Percentiles rank a stretch among this genome's conserved stretches.
These are phyloP conservation scores for Chlorella sp. DNA, from an alignment of 139 green algal species.

Conservation along the genomic window DNA sequence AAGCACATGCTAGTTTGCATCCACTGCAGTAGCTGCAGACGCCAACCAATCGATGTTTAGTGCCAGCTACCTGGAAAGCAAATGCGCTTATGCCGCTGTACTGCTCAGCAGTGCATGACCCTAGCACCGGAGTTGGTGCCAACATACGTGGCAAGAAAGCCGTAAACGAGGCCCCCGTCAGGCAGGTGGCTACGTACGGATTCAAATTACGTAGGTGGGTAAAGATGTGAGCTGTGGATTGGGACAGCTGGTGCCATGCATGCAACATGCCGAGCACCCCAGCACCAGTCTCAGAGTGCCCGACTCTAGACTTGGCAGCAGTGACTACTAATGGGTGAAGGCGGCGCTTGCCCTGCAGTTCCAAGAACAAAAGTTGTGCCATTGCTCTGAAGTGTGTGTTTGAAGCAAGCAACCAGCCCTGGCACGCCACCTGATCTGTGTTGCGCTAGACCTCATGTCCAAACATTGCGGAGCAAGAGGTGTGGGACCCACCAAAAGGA, in stretches of 20 bases:
- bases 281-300: slow-evolving; percentile 58
- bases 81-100: slow-evolving; percentile 66
- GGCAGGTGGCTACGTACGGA: slow-evolving; percentile 7
- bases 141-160: neutral
- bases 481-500: too few species aligned
- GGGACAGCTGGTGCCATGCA: slow-evolving; percentile 10
- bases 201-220: slow-evolving; percentile 7
- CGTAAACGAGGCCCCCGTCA: neutral
- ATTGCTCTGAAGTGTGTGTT: neutral
- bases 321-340: slow-evolving; percentile 30
- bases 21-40: too few species aligned
- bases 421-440: too few species aligned
- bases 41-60: too few species aligned
- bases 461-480: too few species aligned
- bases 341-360: slow-evolving; percentile 7
- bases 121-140: neutral
- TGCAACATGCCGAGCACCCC: slow-evolving; percentile 39
- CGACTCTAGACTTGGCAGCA: slow-evolving; percentile 51
- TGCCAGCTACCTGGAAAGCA: slow-evolving; percentile 68
- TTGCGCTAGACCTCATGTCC: too few species aligned
- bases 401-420: too few species aligned
- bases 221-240: neutral
- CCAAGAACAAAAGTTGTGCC: neutral
- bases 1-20: too few species aligned
- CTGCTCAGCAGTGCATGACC: too few species aligned